phyloP scores from a whole-genome alignment of 2,329 filamentous ascomycete genomes.

The Ascochyta viciae-villosae region DNA sequence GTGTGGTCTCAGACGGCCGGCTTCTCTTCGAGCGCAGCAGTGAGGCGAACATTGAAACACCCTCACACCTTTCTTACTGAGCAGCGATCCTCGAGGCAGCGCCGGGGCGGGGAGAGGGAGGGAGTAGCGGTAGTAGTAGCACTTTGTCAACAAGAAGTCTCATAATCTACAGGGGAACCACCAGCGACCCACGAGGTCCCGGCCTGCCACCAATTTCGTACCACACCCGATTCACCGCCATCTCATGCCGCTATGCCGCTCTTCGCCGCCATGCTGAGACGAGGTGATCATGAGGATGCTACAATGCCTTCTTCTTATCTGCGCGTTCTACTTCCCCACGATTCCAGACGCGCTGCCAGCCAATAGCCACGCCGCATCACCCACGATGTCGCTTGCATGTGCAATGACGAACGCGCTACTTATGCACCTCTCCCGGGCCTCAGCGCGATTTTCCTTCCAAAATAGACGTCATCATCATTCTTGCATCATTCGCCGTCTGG shows the following conservation, averaged over 20 bases:
- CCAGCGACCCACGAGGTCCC: not conserved
- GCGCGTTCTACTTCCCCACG: constrained; percentile 18
- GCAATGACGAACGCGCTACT: constrained; percentile 21
- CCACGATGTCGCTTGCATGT: constrained; percentile 22
- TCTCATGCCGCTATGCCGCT: constrained; percentile 15
- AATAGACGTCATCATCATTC: constrained; percentile 20
- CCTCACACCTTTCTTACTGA: constrained; percentile 21
- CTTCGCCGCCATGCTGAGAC: constrained; percentile 20
- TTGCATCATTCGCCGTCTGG: constrained; percentile 23
- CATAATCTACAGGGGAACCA: constrained; percentile 3
- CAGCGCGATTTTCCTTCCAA: constrained; percentile 6
- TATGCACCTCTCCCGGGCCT: constrained; percentile 16
- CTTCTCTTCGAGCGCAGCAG: constrained; percentile 42
- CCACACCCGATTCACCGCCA: constrained; percentile 18
- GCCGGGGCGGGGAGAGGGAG: constrained; percentile 8
- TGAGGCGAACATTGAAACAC: constrained; percentile 48
- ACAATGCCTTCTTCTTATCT: constrained; percentile 22
- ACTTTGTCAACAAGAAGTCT: constrained; percentile 8
- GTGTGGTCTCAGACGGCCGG: constrained; percentile 42
- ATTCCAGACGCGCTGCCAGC: constrained; percentile 17
- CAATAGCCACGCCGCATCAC: constrained; percentile 11
- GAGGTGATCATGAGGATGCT: constrained; percentile 20
- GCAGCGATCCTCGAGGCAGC: constrained; percentile 13
- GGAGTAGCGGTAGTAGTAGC: not conserved
- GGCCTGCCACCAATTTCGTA: constrained; percentile 12